Evolutionary conservation across 1,139 yeast species (phyloP), one percentile per base, ranked within the genome.

Genomic region (Pichia sp.): DNA sequence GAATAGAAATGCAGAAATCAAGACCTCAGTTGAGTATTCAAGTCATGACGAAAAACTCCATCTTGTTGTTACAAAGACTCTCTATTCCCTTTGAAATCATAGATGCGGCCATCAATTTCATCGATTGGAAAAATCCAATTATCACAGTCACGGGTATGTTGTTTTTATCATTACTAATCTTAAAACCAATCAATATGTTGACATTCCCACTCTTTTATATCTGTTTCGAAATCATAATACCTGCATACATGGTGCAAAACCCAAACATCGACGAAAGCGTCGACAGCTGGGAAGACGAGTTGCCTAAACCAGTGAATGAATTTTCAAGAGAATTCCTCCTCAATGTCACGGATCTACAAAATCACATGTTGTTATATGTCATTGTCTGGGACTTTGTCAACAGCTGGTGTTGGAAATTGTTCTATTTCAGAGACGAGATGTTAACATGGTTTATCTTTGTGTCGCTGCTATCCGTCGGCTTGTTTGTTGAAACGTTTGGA

Each of bases 321-420:
- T 72, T 86, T 42, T 82, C 93, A 18, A 74, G 87, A 46, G 96
- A 89, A 62, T 89, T 88, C 61, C 67, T 84, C 24, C 65, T 89
- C 52, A 89, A 89, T 62, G 70, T 87, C 57, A 87, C 95, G 0
- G 96, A 89, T 67, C 71, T 89, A 47, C 96, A 89, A 60, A 89
- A 89, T 63, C 84, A 82, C 57, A 84, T 86, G 89, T 64, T 82
- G n/a, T 62, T 82, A 17, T 87, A 83, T 59, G 80, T 85, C 11
- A 65, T 69, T n/a, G 67, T 72, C 0, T 88, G 83, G 72, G 94
- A 89, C 65, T 70, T 72, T 32, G 50, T 78, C 6, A 68, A 73
- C 21, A 67, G 73, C 61, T 51, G 77, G 42, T 70, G 86, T 24
- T 67, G 70, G 24, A 80, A 79, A 52, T 81, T 83, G 61, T 79